Evolutionary conservation across 2,329 filamentous ascomycete species (phyloP).

Genomic region (Berkeleyomyces basicola): DNA sequence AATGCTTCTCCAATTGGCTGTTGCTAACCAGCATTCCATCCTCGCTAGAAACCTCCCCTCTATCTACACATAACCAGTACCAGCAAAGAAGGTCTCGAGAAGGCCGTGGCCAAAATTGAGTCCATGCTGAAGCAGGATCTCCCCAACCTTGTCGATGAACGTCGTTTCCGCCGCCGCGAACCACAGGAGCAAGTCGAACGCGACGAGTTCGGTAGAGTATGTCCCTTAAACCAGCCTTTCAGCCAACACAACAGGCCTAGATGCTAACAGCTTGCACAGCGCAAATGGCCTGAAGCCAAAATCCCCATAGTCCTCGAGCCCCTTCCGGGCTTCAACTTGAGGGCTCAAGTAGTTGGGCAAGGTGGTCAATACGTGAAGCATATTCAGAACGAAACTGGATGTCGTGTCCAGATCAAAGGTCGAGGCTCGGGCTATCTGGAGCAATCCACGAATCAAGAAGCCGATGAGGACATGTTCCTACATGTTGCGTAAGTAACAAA

Average conservation of each 20-base stretch:
- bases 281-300: slow-evolving; percentile 97
- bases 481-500: slow-evolving; percentile 63
- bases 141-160: slow-evolving; percentile 85
- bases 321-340: slow-evolving; percentile 84
- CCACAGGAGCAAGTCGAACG: slow-evolving; percentile 64
- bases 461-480: slow-evolving; percentile 90
- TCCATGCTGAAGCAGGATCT: slow-evolving; percentile 94
- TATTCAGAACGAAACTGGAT: slow-evolving; percentile 88
- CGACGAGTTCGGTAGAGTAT: slow-evolving; percentile 77
- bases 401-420: slow-evolving; percentile 95
- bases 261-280: slow-evolving; percentile 31
- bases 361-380: slow-evolving; percentile 95
- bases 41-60: slow-evolving; percentile 64
- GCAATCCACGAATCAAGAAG: slow-evolving; percentile 70
- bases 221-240: not conserved
- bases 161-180: slow-evolving; percentile 74
- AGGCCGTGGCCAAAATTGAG: slow-evolving; percentile 74
- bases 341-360: slow-evolving; percentile 88
- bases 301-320: slow-evolving; percentile 85
- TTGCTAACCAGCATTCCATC: slow-evolving; percentile 9
- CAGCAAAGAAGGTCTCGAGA: slow-evolving; percentile 76
- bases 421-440: slow-evolving; percentile 91
- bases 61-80: slow-evolving; percentile 94
- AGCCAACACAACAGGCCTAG: not conserved
- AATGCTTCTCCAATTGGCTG: not conserved